Conservation (phyloP, 2,329 filamentous ascomycete genomes). For the Aschersonia sp. region DNA sequence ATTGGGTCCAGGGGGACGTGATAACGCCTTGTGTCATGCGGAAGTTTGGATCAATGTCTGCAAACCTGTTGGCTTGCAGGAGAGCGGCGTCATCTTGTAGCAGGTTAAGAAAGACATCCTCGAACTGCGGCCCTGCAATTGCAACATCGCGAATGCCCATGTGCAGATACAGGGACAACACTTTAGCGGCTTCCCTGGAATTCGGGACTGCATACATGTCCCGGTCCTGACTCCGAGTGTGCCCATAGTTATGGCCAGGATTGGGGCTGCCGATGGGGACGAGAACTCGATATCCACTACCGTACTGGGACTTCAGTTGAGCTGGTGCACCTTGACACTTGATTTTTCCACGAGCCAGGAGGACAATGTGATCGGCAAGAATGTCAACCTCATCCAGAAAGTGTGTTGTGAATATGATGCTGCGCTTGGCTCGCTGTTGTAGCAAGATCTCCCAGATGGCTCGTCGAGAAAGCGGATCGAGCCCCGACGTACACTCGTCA, state of each 20-base stretch:
- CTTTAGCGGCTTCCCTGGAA: constrained; percentile 11
- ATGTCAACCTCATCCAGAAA: constrained; percentile 59
- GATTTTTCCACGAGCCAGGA: constrained; percentile 47
- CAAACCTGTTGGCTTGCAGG: neutral
- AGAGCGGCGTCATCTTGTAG: neutral
- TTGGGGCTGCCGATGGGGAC: constrained; percentile 11
- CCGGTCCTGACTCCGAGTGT: constrained; percentile 34
- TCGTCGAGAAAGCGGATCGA: constrained; percentile 51
- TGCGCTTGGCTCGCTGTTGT: constrained; percentile 44
- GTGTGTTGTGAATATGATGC: constrained; percentile 55
- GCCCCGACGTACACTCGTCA: constrained; percentile 54
- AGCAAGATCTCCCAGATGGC: constrained; percentile 60
- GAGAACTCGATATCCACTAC: constrained; percentile 49
- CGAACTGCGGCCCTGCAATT: constrained; percentile 16
- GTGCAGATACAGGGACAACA: constrained; percentile 28
- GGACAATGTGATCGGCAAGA: constrained; percentile 52
- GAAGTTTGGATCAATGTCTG: neutral
- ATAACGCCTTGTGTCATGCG: constrained; percentile 4
- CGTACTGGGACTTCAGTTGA: constrained; percentile 47
- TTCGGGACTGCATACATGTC: constrained; percentile 38
- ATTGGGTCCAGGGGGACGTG: constrained; percentile 30
- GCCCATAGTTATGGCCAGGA: constrained; percentile 17
- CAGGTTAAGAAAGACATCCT: constrained; percentile 17
- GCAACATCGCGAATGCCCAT: constrained; percentile 25
- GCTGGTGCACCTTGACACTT: constrained; percentile 49